Percentiles rank a stretch among this genome's conserved stretches.
phyloP scores from a whole-genome alignment of 2,329 filamentous ascomycete species.

The Fusarium sp. region DNA sequence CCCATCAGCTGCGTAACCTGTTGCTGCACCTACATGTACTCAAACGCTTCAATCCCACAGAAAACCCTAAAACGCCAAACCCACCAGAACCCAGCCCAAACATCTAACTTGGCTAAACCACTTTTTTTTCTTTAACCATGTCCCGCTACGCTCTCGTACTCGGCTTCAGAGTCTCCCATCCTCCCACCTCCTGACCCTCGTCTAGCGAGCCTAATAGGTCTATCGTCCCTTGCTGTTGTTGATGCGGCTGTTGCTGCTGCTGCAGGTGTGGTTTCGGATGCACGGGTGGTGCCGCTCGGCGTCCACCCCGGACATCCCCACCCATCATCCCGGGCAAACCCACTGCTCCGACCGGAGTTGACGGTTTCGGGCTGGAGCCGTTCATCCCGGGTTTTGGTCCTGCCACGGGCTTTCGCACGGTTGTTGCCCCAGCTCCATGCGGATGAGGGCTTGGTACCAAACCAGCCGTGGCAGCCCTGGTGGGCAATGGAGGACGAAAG shows the following conservation, averaged over 20 bases:
- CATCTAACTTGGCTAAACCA: neutral
- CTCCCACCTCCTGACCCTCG: constrained; percentile 61
- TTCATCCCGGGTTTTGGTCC: constrained; percentile 39
- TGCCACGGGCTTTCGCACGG: constrained; percentile 44
- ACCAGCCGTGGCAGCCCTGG: constrained; percentile 36
- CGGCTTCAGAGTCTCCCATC: constrained; percentile 69
- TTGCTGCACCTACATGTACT: neutral
- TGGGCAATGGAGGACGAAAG: constrained; percentile 42
- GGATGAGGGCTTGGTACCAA: constrained; percentile 14
- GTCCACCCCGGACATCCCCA: constrained; percentile 30
- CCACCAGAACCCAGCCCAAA: neutral
- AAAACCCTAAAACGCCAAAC: constrained; percentile 24
- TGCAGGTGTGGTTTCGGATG: constrained; percentile 36
- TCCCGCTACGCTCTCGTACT: constrained; percentile 41
- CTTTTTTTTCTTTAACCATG: neutral
- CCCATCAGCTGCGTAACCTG: neutral
- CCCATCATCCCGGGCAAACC: constrained; percentile 36
- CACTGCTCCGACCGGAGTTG: constrained; percentile 26
- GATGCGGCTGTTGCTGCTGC: constrained; percentile 36
- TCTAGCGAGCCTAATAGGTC: constrained; percentile 62
- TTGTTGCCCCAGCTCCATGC: constrained; percentile 22
- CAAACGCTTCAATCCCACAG: constrained; percentile 12
- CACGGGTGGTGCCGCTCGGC: constrained; percentile 34
- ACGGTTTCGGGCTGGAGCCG: constrained; percentile 35
- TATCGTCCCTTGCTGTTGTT: constrained; percentile 46